Conservation (phyloP, 805 yeast genomes). For the Yarrowia sp. region DNA sequence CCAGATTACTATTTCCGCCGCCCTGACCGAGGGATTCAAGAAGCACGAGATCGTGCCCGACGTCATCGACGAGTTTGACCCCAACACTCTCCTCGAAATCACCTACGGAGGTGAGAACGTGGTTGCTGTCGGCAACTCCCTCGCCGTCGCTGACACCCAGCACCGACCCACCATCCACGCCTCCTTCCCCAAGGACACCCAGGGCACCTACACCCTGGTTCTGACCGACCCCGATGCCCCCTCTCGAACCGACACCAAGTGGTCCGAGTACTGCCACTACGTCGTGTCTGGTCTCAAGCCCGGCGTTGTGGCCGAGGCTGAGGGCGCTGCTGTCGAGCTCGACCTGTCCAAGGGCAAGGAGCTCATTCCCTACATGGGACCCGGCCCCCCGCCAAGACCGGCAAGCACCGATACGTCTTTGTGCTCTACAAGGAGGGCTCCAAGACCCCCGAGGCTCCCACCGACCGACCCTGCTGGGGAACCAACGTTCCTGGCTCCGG, state of each 20-base stretch:
- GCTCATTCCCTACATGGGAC: conserved; percentile 59
- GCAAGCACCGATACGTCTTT: conserved; percentile 83
- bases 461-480: conserved; percentile 77
- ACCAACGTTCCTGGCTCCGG: conserved; percentile 79
- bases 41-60: conserved; percentile 47
- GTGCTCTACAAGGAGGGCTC: conserved; percentile 64
- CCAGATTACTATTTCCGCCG: conserved; percentile 36
- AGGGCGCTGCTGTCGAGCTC: conserved; percentile 28
- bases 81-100: conserved; percentile 50
- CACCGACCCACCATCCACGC: conserved; percentile 62
- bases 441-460: conserved; percentile 38
- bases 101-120: conserved; percentile 56
- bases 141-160: conserved; percentile 65
- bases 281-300: conserved; percentile 44
- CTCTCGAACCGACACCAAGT: conserved; percentile 69
- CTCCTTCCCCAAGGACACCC: conserved; percentile 49
- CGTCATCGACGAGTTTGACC: conserved; percentile 36
- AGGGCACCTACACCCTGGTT: conserved; percentile 65
- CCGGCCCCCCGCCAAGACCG: conserved; percentile 88
- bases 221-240: conserved; percentile 96
- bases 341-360: conserved; percentile 33
- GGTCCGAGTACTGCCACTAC: conserved; percentile 87
- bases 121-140: conserved; percentile 76
- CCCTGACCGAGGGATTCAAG: conserved; percentile 41
- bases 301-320: conserved; percentile 33